Conservation (phyloP, 108 stramenopile genomes). For the Discostella stelligeroides region DNA sequence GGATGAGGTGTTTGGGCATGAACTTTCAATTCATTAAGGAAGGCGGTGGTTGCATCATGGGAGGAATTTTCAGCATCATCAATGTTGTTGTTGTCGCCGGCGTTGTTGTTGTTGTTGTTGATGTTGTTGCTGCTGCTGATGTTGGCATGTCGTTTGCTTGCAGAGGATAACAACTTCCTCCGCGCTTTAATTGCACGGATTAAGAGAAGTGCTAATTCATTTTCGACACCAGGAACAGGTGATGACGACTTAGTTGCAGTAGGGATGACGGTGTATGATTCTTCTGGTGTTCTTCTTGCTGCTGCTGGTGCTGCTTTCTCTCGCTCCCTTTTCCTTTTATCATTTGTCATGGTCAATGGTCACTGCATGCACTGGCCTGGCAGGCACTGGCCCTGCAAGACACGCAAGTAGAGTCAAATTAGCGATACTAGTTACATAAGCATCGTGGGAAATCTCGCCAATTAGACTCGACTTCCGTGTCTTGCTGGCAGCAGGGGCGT, state of each 20-base stretch:
- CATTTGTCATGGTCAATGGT: too few species aligned
- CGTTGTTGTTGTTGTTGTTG: neutral
- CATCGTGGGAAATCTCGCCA: too few species aligned
- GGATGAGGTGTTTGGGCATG: slow-evolving; percentile 12
- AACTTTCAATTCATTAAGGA: slow-evolving; percentile 28
- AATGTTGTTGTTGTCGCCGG: too few species aligned
- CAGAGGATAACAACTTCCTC: slow-evolving; percentile 19
- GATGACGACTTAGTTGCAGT: too few species aligned
- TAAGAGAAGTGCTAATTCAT: slow-evolving; percentile 33
- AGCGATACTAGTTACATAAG: too few species aligned
- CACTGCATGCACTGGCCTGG: too few species aligned
- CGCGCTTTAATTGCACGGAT: slow-evolving; percentile 36
- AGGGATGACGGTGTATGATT: slow-evolving; percentile 4
- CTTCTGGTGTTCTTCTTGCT: neutral
- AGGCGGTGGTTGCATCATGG: slow-evolving; percentile 31
- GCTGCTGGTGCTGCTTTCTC: neutral
- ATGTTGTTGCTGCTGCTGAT: neutral
- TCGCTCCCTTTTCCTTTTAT: neutral
- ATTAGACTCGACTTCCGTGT: too few species aligned
- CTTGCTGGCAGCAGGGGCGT: too few species aligned
- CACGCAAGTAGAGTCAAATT: too few species aligned
- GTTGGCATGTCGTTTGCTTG: neutral
- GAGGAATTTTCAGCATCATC: too few species aligned
- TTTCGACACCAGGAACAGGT: slow-evolving; percentile 32
- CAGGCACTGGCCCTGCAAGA: too few species aligned